Conservation (phyloP, 2,329 filamentous ascomycete species). For the Zymoseptoria pseudotritici region DNA sequence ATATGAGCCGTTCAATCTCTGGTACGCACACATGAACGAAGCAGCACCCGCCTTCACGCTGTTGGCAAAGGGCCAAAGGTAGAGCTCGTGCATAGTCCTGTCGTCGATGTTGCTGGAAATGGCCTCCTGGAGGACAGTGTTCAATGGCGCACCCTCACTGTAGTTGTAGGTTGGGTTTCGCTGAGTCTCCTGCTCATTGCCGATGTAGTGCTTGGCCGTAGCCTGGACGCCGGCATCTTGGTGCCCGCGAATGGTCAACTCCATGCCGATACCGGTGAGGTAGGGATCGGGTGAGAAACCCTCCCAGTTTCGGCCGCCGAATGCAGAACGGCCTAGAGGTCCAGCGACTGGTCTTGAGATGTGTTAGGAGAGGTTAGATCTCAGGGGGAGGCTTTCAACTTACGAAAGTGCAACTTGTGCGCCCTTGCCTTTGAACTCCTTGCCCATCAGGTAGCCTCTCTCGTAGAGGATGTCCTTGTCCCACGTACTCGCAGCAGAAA, state of each 20-base stretch:
- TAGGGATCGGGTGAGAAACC: slow-evolving; percentile 66
- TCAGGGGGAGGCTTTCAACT: slow-evolving; percentile 37
- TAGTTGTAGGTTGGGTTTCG: slow-evolving; percentile 3
- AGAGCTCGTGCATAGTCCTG: slow-evolving; percentile 43
- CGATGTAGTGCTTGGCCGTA: slow-evolving; percentile 26
- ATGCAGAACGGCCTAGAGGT: background rate
- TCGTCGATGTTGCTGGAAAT: slow-evolving; percentile 54
- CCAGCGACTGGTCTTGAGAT: background rate
- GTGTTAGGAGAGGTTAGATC: slow-evolving; percentile 21
- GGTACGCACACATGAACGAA: slow-evolving; percentile 56
- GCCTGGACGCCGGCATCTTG: slow-evolving; percentile 29
- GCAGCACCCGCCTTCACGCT: slow-evolving; percentile 43
- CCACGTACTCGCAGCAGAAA: slow-evolving; percentile 77
- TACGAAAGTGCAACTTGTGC: slow-evolving; percentile 19
- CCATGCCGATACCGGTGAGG: slow-evolving; percentile 63
- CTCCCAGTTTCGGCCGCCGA: slow-evolving; percentile 63
- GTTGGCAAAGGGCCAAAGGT: slow-evolving; percentile 39
- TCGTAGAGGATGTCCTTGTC: slow-evolving; percentile 62
- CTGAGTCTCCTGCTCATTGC: slow-evolving; percentile 21
- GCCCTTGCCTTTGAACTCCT: slow-evolving; percentile 67
- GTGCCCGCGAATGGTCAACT: slow-evolving; percentile 20
- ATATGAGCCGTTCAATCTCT: slow-evolving; percentile 50
- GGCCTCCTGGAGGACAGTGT: slow-evolving; percentile 1
- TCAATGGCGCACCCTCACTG: background rate
- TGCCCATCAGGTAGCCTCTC: slow-evolving; percentile 65